phyloP scores from a whole-genome alignment of 31 red algal genomes.

The Asparagopsis taxiformis region DNA sequence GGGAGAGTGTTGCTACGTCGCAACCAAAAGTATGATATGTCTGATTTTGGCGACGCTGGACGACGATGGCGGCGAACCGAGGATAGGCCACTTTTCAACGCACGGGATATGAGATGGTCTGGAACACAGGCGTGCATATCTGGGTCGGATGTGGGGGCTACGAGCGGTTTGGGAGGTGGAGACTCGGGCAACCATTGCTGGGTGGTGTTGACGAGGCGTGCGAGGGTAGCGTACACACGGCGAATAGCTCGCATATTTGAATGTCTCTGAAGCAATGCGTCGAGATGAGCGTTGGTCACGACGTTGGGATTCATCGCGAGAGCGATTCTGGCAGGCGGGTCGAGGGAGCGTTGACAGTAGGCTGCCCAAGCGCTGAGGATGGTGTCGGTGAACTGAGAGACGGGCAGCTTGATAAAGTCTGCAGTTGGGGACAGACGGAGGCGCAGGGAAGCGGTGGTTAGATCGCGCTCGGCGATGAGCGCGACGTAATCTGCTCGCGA shows the following conservation, averaged over 20 bases:
- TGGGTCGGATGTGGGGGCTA: neutral
- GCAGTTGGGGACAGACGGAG: conserved; percentile 25
- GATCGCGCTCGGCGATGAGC: conserved; percentile 28
- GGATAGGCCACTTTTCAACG: neutral
- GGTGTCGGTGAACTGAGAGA: conserved; percentile 21
- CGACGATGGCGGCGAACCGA: neutral
- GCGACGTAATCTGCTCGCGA: conserved; percentile 50
- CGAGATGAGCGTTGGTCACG: conserved; percentile 41
- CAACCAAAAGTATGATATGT: neutral
- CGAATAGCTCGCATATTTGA: conserved; percentile 28
- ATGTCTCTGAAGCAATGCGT: conserved; percentile 38
- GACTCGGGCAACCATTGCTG: conserved; percentile 11
- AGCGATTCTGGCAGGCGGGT: neutral
- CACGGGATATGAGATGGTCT: neutral
- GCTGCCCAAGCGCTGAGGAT: conserved; percentile 43
- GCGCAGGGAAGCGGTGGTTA: conserved; percentile 18
- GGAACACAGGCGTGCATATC: neutral
- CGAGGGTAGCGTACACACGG: conserved; percentile 30
- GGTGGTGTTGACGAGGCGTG: conserved; percentile 28
- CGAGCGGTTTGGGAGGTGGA: too few relatives aligned
- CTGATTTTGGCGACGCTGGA: neutral
- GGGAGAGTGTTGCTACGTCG: neutral
- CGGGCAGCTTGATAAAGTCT: conserved; percentile 44
- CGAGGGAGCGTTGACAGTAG: conserved; percentile 4
- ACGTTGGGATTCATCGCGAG: conserved; percentile 61